Evolutionary conservation across 768 basidiomycete species (phyloP).

Genomic region (Boletus tylopilopsis): DNA sequence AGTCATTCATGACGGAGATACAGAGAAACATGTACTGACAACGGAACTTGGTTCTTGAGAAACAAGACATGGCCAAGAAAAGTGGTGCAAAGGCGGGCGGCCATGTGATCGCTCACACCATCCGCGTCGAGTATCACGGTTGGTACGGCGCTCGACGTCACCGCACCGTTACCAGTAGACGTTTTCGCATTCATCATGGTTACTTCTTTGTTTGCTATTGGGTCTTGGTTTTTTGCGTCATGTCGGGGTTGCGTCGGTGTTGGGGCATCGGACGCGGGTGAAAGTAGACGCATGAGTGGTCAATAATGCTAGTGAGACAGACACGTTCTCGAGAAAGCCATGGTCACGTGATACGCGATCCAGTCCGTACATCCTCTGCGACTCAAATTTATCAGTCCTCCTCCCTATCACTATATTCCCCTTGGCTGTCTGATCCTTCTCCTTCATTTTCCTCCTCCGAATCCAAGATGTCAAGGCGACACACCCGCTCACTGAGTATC

Average conservation of each 20-base stretch:
- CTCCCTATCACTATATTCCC: too few species aligned
- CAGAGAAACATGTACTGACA: slow-evolving; percentile 47
- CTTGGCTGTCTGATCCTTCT: too few species aligned
- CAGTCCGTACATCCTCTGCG: too few species aligned
- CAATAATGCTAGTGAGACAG: background rate
- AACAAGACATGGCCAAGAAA: slow-evolving; percentile 70
- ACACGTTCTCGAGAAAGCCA: background rate
- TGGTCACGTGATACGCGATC: slow-evolving; percentile 14
- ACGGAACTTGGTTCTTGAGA: slow-evolving; percentile 74
- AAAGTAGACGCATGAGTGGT: slow-evolving; percentile 12
- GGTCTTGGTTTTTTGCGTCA: background rate
- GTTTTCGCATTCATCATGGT: background rate
- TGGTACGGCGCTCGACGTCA: slow-evolving; percentile 32
- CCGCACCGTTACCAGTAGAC: background rate
- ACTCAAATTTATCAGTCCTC: too few species aligned
- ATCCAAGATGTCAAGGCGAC: too few species aligned
- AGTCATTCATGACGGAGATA: too few species aligned
- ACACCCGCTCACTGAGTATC: too few species aligned
- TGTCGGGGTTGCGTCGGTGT: background rate
- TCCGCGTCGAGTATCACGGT: slow-evolving; percentile 47
- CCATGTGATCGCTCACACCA: slow-evolving; percentile 52
- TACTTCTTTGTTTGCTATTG: background rate
- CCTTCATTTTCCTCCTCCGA: too few species aligned
- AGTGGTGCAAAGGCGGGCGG: slow-evolving; percentile 58
- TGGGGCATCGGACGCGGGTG: background rate